Conservation (phyloP, 31 red algal species). For the Porphyra umbilicalis region DNA sequence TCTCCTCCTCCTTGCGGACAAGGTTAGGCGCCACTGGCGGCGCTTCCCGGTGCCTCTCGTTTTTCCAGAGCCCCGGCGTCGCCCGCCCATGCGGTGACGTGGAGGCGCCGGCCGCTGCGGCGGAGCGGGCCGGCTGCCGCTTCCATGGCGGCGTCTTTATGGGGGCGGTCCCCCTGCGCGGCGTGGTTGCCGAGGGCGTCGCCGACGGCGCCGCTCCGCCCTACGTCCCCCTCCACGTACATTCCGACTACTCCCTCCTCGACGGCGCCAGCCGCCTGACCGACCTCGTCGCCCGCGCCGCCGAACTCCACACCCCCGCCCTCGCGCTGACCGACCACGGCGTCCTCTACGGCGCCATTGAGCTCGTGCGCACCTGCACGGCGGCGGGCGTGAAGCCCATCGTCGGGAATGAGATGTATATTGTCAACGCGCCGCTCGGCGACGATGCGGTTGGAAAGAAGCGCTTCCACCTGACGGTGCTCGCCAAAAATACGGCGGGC, state of each 20-base stretch:
- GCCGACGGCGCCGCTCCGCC: conserved; percentile 8
- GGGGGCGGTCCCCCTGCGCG: neutral
- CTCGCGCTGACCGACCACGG: conserved; percentile 93
- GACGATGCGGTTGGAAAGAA: conserved; percentile 11
- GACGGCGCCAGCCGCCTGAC: conserved; percentile 83
- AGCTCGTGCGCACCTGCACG: conserved; percentile 48
- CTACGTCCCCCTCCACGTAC: conserved; percentile 85
- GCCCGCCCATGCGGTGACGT: neutral
- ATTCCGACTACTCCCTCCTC: conserved; percentile 87
- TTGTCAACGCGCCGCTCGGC: conserved; percentile 27
- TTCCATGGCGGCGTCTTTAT: neutral
- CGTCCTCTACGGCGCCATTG: conserved; percentile 77
- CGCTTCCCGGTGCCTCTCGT: neutral
- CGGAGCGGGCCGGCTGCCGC: neutral
- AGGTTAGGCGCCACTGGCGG: neutral
- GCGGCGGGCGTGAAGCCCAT: conserved; percentile 72
- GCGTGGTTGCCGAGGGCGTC: neutral
- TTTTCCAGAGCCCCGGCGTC: neutral
- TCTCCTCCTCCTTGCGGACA: neutral
- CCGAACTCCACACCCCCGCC: conserved; percentile 57
- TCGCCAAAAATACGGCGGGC: conserved; percentile 78
- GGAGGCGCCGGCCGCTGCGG: neutral
- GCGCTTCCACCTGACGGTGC: conserved; percentile 77
- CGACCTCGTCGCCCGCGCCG: conserved; percentile 61
- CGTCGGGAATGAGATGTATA: conserved; percentile 95